phyloP scores from a whole-genome alignment of 2,329 filamentous ascomycete genomes.

The Penicillium sp. region DNA sequence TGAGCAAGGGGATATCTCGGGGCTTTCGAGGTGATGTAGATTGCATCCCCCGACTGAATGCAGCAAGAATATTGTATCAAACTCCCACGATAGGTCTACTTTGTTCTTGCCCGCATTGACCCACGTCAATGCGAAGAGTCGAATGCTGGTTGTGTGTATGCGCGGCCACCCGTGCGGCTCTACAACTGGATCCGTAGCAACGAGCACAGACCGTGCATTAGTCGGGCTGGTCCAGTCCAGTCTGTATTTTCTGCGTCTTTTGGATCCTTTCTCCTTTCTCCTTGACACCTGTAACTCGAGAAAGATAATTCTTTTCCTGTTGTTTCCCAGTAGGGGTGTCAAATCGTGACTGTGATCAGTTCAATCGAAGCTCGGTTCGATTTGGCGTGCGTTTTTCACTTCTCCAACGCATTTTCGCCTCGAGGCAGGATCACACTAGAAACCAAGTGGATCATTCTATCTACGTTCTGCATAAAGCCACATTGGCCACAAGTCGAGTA shows the following conservation, averaged over 20 bases:
- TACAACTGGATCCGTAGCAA: conserved; percentile 19
- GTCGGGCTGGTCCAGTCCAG: neutral
- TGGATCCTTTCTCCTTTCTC: neutral
- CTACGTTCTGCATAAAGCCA: conserved; percentile 36
- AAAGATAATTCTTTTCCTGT: neutral
- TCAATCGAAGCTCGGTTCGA: neutral
- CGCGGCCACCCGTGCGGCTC: conserved; percentile 14
- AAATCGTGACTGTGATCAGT: neutral
- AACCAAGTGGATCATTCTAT: conserved; percentile 30
- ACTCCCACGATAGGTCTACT: neutral
- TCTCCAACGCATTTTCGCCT: conserved; percentile 5
- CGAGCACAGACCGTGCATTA: neutral
- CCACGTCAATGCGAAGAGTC: neutral
- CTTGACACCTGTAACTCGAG: neutral
- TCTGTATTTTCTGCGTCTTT: neutral
- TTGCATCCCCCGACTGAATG: neutral
- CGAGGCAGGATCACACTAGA: conserved; percentile 7
- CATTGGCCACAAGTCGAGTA: conserved; percentile 4
- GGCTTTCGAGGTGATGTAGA: neutral
- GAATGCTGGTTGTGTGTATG: neutral
- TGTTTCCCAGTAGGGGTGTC: neutral
- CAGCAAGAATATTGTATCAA: neutral
- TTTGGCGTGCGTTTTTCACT: neutral
- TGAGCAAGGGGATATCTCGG: conserved; percentile 14
- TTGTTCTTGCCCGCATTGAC: neutral